A percentile compares a stretch with the other conserved stretches of the same genome.
phyloP scores from a whole-genome alignment of 495 filamentous ascomycete genomes.

The Copromyces sp. region DNA sequence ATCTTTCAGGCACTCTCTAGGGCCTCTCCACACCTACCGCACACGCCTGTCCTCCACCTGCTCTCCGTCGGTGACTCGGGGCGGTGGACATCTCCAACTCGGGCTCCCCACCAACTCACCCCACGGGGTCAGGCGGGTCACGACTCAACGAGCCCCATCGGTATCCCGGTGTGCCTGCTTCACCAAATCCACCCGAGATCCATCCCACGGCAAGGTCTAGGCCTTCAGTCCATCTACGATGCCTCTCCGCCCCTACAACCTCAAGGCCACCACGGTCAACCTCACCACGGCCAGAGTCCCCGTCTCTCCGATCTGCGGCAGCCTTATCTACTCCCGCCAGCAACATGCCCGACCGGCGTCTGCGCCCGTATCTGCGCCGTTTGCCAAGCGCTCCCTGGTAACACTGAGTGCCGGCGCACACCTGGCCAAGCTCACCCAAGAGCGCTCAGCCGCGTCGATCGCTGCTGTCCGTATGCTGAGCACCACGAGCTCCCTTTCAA shows the following conservation, averaged over 20 bases:
- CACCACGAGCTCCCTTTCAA: slow-evolving; percentile 3
- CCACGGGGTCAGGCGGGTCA: background rate
- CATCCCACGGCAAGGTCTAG: background rate
- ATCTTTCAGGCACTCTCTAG: background rate
- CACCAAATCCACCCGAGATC: background rate
- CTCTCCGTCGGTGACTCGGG: background rate
- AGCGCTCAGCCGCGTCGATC: slow-evolving; percentile 5
- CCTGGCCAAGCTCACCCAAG: slow-evolving; percentile 8
- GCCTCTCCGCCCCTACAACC: slow-evolving; percentile 14
- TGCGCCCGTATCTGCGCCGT: background rate
- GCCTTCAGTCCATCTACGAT: background rate
- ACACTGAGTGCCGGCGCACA: slow-evolving; percentile 11
- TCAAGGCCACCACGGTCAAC: slow-evolving; percentile 2
- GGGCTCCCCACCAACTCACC: background rate
- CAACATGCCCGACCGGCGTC: background rate
- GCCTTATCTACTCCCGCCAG: slow-evolving; percentile 12
- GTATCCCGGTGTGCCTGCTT: background rate
- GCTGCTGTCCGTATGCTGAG: slow-evolving; percentile 1
- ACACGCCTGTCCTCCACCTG: background rate
- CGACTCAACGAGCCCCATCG: background rate
- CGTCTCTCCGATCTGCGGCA: slow-evolving; percentile 16
- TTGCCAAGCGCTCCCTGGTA: slow-evolving; percentile 15
- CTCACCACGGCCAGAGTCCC: background rate
- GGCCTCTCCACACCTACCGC: background rate
- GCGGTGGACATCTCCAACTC: background rate